Evolutionary conservation across 2,329 filamentous ascomycete genomes (phyloP), one percentile per base, ranked within the genome.

Genomic region (Epichloe glyceriae): DNA sequence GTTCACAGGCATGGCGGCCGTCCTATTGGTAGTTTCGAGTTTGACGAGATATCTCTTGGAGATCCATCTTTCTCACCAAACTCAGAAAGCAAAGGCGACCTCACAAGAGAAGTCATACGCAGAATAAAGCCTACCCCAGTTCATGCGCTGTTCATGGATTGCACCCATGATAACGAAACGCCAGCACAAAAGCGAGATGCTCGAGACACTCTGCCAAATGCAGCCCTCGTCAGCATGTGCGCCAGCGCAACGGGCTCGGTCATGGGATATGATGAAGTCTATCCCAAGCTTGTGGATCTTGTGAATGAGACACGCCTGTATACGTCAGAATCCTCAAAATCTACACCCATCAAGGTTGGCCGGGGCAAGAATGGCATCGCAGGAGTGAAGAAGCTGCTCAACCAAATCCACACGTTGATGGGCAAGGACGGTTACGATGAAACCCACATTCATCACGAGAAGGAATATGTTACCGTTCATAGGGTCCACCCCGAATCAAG

Each of bases 141-240:
- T 0, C 90, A 95, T 57, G 93, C 91, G 1, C 73, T 98, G 1
- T 96, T 98, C 68, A 97, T 97, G 89, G 94, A 98, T 65, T 98
- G 94, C 67, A 98, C 94, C 0, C 93, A 98, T 66, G 93, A 98
- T 70, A 98, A 98, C 60, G 91, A 98, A 69, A 86, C 88, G 2
- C 93, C 93, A 0, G 88, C 91, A 1, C 91, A 98, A 67, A 96
- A 96, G 68, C 80, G 94, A 40, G 90, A 96, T 64, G 90, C 90
- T 48, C 81, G 89, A 53, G 94, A 98, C 64, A 97, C 93, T 0
- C 75, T 98, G 10, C 87, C 94, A 7, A 97, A 94, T 61, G 90
- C 91, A 47, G 93, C 93, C 5, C 75, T 98, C 4, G 91, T 97
- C 38, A 86, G 84, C 62, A 96, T 98, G 90, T 98, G 94, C 66